Percentiles rank a stretch among this genome's conserved stretches.
These are phyloP conservation scores for Rhizopus delemar DNA, from an alignment of 371 early-diverging fungal species.

Conservation along the genomic window DNA sequence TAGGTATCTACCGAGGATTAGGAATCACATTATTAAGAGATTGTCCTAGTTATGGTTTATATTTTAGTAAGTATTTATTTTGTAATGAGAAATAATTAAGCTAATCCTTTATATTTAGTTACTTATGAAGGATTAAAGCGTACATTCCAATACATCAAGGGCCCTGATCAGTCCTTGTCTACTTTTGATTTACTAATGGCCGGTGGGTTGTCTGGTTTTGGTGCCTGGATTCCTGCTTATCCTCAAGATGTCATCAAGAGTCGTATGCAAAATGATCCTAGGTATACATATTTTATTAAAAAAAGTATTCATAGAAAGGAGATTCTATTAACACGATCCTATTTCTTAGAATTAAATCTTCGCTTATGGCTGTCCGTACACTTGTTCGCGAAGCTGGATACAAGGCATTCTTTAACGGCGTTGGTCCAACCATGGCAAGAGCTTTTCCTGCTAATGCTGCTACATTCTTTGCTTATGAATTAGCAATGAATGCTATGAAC, in stretches of 20 bases:
- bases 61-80: constrained; percentile 62
- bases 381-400: constrained; percentile 35
- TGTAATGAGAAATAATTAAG: neutral
- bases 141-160: constrained; percentile 49
- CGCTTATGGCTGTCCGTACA: constrained; percentile 5
- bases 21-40: constrained; percentile 81
- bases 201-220: constrained; percentile 83
- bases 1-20: constrained; percentile 82
- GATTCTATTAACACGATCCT: neutral
- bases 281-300: constrained; percentile 23
- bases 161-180: constrained; percentile 43
- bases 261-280: constrained; percentile 68
- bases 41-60: constrained; percentile 80
- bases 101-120: constrained; percentile 32
- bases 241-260: constrained; percentile 91
- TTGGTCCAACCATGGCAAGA: constrained; percentile 84
- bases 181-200: constrained; percentile 73
- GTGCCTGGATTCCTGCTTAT: constrained; percentile 85
- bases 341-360: constrained; percentile 7
- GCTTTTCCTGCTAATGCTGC: constrained; percentile 93
- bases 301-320: neutral
- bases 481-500: constrained; percentile 64
- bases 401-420: constrained; percentile 74
- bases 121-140: constrained; percentile 70
- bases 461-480: constrained; percentile 81